These are phyloP conservation scores for Cnidoscolus chayamansa DNA, from an alignment of 441 rosid genomes.

Conservation along the genomic window DNA sequence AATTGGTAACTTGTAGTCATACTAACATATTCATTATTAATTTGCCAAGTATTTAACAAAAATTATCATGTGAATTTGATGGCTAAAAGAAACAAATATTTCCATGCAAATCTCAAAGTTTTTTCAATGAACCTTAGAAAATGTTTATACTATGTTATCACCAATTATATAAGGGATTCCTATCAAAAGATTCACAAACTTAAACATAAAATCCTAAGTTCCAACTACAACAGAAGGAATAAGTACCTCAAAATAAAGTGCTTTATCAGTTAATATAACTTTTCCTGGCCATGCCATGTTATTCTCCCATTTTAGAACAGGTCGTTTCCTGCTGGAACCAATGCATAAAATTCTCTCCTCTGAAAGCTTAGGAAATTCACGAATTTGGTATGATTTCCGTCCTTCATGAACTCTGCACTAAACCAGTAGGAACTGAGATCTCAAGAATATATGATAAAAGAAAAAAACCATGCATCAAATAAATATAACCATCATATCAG, in stretches of 20 bases:
- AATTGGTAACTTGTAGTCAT: not conserved
- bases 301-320: slow-evolving; percentile 94
- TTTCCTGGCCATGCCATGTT: slow-evolving; percentile 96
- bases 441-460: not conserved
- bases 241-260: slow-evolving; percentile 89
- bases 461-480: slow-evolving; percentile 3
- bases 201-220: not conserved
- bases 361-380: slow-evolving; percentile 45
- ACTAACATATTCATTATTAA: not conserved
- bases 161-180: not conserved
- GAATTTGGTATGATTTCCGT: slow-evolving; percentile 59
- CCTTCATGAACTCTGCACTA: slow-evolving; percentile 83
- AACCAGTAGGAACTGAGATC: slow-evolving; percentile 36
- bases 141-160: not conserved
- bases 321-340: slow-evolving; percentile 79
- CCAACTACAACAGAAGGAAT: not conserved
- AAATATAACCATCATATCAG: slow-evolving; percentile 1
- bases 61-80: not conserved
- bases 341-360: slow-evolving; percentile 74
- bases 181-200: not conserved
- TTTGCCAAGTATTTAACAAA: not conserved
- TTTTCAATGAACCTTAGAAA: not conserved
- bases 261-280: slow-evolving; percentile 76
- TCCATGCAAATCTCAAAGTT: not conserved
- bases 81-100: not conserved